Evolutionary conservation across 495 filamentous ascomycete genomes (phyloP), one percentile per base, ranked within the genome.

Genomic region (Penicillium waksmanii): DNA sequence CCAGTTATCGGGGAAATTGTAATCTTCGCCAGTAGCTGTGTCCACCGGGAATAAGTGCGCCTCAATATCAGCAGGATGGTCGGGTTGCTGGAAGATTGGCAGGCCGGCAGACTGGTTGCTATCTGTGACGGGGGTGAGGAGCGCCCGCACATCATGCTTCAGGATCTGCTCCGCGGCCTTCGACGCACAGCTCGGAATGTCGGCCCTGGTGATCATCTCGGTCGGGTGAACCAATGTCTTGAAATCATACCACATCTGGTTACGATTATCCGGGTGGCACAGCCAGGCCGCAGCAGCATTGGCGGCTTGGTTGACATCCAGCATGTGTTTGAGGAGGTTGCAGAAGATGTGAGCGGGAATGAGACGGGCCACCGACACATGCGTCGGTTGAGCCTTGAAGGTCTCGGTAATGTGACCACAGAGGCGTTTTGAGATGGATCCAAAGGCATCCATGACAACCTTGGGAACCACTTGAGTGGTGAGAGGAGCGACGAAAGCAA

Each of bases 161-260:
- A 97, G 70, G 17, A 96, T 87, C 50, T 85, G 84, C 47, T 79
- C 88, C 56, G 80, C 82, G 55, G 79, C 82, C 9, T 49, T 57
- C 57, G 75, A 74, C 1, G 74, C 74, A 51, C 75, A 78, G 27
- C 60, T 69, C 0, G 78, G 78, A 12, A 80, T 75, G 47, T 79
- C 75, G 34, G 76, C 77, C 53, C 69, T 77, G 19, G 57, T 58
- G 21, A 79, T 73, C 76, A 81, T 79, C 12, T 79, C 75, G 40
- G 71, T 82, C 0, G 92, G 82, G 53, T 93, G 88, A 18, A 98
- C 91, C 73, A 88, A 85, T 0, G 80, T 82, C 36, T 90, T 87
- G 86, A 93, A 98, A 67, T 98, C 95, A 44, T 87, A 77, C 82
- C 95, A 96, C 95, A 98, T 98, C 58, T 91, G 88, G 56, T 78